Base-by-base conservation (phyloP, 495 filamentous ascomycete species). In the Penicillium taxi region DNA sequence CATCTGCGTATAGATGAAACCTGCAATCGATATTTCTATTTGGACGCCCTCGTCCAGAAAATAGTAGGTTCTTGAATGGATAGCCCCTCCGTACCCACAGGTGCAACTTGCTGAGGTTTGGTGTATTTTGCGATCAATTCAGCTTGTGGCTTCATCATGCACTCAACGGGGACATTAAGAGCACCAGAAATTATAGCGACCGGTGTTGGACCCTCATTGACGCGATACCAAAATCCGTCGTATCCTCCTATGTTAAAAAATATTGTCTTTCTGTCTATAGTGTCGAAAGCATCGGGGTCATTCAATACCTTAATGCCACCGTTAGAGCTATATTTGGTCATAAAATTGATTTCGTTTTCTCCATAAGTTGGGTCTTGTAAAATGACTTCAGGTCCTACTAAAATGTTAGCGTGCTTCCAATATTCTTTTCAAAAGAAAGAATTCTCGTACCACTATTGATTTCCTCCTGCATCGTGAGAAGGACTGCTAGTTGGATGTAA, bases 351-450 rank as follows among this genome's bases (percentile, higher is more conserved):
- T 12, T 29, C 26, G 8, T 6, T 15, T 12, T 29, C 26, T 29
- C 26, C 26, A 12, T 29, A 29, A 12, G 26, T 29, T 12, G 26
- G 26, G 13, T 29, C 26, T 29, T 29, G 26, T 29, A 29, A 29
- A 29, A 29, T 29, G 6, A 29, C 6, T 12, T 6, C 13, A 5
- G 26, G 26, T 6, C 26, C 26, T 29, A 29, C 26, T 29, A 13
- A 12, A 12, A n/a, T 29, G 26, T 29, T 29, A 29, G 26, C 13
- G 26, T n/a, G n/a, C n/a, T n/a, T n/a, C n/a, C n/a, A n/a, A n/a
- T n/a, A n/a, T n/a, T n/a, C n/a, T n/a, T 29, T 29, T 13, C 8
- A 29, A 29, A n/a, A 6, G 13, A n/a, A 29, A 29, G 26, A 29
- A 29, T 12, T 29, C 26, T 9, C 26, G 6, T 29, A 29, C 26